phyloP scores from a whole-genome alignment of 108 stramenopile species.

The Fistulifera pelliculosa region DNA sequence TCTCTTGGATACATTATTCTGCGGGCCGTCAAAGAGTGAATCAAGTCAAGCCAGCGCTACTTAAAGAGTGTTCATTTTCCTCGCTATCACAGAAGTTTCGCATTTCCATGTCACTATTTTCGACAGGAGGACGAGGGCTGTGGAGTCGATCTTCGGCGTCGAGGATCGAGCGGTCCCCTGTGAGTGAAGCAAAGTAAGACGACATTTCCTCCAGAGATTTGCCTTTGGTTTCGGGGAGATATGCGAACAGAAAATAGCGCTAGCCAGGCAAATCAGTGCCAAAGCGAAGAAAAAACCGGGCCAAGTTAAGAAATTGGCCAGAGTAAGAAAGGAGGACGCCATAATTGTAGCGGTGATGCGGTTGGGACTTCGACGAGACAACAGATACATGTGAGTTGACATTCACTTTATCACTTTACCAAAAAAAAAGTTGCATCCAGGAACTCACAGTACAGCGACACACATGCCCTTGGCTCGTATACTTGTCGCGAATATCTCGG shows the following conservation, averaged over 20 bases:
- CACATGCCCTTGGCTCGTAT: slow-evolving; percentile 72
- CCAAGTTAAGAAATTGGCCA: slow-evolving; percentile 35
- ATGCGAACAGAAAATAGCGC: slow-evolving; percentile 41
- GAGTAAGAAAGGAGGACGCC: slow-evolving; percentile 45
- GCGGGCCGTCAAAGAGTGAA: too few species aligned
- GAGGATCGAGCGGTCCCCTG: slow-evolving; percentile 36
- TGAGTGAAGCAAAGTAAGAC: slow-evolving; percentile 55
- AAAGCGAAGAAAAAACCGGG: slow-evolving; percentile 45
- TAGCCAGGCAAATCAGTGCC: slow-evolving; percentile 26
- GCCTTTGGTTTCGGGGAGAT: slow-evolving; percentile 59
- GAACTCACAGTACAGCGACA: slow-evolving; percentile 27
- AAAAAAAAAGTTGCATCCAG: too few species aligned
- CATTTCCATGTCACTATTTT: neutral
- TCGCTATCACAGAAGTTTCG: too few species aligned
- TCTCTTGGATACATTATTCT: too few species aligned
- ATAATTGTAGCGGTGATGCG: slow-evolving; percentile 52
- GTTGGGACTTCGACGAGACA: slow-evolving; percentile 39
- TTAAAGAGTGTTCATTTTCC: too few species aligned
- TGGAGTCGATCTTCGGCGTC: slow-evolving; percentile 31
- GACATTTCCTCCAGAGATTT: slow-evolving; percentile 55
- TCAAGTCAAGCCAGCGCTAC: too few species aligned
- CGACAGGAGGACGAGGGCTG: neutral
- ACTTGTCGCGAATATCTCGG: slow-evolving; percentile 50
- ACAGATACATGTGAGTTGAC: too few species aligned
- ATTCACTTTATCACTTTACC: too few species aligned